A percentile compares a stretch with the other conserved stretches of the same genome.
phyloP scores from a whole-genome alignment of 2,329 filamentous ascomycete species.

The Davidsoniella virescens region DNA sequence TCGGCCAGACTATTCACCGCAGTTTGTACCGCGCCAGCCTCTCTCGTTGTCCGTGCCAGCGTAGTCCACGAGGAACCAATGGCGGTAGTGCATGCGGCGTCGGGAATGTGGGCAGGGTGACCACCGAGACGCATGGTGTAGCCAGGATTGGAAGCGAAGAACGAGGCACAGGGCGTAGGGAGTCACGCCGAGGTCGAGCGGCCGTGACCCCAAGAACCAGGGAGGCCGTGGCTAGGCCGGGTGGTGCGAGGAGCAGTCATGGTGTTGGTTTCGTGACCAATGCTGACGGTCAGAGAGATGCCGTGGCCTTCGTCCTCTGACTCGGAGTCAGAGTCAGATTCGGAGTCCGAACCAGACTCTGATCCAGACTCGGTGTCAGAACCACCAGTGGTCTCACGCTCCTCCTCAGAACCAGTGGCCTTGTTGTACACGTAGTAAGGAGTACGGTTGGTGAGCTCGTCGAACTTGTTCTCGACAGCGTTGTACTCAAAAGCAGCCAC shows the following conservation, averaged over 20 bases:
- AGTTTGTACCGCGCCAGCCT: no score
- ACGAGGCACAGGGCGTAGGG: not conserved
- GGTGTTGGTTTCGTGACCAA: not conserved
- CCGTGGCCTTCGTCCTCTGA: not conserved
- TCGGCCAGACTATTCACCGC: no score
- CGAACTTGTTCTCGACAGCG: slow-evolving; percentile 3
- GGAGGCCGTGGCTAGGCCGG: not conserved
- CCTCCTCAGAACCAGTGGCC: not conserved
- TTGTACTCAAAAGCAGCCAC: not conserved
- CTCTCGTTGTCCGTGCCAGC: no score
- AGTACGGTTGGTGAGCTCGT: slow-evolving; percentile 3
- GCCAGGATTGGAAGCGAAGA: not conserved
- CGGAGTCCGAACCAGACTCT: not conserved
- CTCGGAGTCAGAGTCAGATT: not conserved
- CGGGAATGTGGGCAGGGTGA: no score
- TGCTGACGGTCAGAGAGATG: no score
- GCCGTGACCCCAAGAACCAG: not conserved
- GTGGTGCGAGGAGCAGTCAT: not conserved
- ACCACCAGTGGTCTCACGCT: not conserved
- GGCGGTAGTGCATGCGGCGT: no score
- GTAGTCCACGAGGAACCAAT: no score
- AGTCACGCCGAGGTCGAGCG: not conserved
- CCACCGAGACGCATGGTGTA: no score
- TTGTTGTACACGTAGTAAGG: slow-evolving; percentile 9
- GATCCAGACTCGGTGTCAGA: not conserved